phyloP scores from a whole-genome alignment of 1,284 basidiomycete genomes.

The Caloboletus inedulis region DNA sequence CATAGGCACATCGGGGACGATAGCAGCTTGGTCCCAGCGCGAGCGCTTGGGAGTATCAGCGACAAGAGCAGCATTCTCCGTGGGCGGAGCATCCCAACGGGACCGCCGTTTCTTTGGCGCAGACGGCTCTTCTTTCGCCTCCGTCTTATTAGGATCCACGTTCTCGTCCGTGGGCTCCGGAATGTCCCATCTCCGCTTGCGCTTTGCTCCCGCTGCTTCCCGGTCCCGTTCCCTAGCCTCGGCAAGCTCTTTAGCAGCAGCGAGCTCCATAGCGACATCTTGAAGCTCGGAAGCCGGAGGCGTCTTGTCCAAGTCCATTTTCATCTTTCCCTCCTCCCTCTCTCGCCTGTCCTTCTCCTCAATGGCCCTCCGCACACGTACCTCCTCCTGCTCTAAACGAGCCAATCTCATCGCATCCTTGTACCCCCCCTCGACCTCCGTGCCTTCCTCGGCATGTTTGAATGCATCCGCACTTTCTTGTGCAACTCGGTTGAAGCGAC shows the following conservation, averaged over 20 bases:
- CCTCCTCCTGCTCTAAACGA: slow-evolving; percentile 92
- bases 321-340: slow-evolving; percentile 75
- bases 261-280: slow-evolving; percentile 65
- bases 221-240: slow-evolving; percentile 33
- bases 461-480: slow-evolving; percentile 81
- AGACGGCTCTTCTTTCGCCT: slow-evolving; percentile 61
- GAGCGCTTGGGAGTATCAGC: slow-evolving; percentile 77
- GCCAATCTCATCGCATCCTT: slow-evolving; percentile 95
- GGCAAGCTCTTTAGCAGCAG: slow-evolving; percentile 52
- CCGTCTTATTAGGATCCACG: slow-evolving; percentile 55
- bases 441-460: slow-evolving; percentile 57
- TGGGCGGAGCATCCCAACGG: slow-evolving; percentile 90
- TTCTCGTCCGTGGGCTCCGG: slow-evolving; percentile 60
- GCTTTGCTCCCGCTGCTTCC: slow-evolving; percentile 52
- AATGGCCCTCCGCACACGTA: slow-evolving; percentile 78
- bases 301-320: slow-evolving; percentile 85
- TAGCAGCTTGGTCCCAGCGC: slow-evolving; percentile 92
- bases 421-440: slow-evolving; percentile 82
- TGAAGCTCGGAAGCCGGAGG: slow-evolving; percentile 76
- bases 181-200: slow-evolving; percentile 89
- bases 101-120: slow-evolving; percentile 89
- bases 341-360: slow-evolving; percentile 85
- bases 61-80: slow-evolving; percentile 48
- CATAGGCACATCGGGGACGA: slow-evolving; percentile 58
- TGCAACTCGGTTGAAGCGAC: slow-evolving; percentile 82